phyloP scores from a whole-genome alignment of 768 basidiomycete genomes.

The Tephrocybe sp. region DNA sequence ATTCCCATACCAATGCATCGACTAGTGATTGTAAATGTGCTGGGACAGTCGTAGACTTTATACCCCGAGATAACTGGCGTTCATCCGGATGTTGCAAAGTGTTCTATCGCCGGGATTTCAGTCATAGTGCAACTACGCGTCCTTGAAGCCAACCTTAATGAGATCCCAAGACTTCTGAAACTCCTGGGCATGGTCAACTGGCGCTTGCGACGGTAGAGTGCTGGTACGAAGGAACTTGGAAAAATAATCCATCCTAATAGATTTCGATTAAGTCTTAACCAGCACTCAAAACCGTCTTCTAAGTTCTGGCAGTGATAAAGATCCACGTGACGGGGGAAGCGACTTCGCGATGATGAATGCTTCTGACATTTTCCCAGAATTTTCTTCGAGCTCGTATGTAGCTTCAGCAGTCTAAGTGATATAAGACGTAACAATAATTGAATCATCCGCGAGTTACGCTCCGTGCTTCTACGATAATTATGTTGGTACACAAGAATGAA shows the following conservation, averaged over 20 bases:
- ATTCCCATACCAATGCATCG: slow-evolving; percentile 83
- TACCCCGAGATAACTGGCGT: slow-evolving; percentile 79
- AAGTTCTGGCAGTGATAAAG: too few species aligned
- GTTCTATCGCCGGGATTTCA: slow-evolving; percentile 41
- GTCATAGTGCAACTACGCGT: slow-evolving; percentile 1
- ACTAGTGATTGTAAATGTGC: slow-evolving; percentile 74
- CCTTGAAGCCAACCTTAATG: slow-evolving; percentile 52
- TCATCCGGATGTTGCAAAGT: slow-evolving; percentile 89
- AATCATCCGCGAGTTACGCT: slow-evolving; percentile 11
- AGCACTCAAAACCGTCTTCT: too few species aligned
- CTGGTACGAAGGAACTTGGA: slow-evolving; percentile 67
- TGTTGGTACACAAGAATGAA: slow-evolving; percentile 20
- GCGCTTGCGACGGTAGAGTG: slow-evolving; percentile 45
- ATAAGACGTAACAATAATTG: neutral
- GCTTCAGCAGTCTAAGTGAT: neutral
- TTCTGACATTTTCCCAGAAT: too few species aligned
- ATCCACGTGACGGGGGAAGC: too few species aligned
- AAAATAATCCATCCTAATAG: slow-evolving; percentile 71
- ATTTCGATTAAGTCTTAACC: too few species aligned
- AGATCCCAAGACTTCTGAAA: slow-evolving; percentile 75
- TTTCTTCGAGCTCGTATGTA: too few species aligned
- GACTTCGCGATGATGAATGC: too few species aligned
- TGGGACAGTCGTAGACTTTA: slow-evolving; percentile 79
- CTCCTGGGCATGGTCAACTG: slow-evolving; percentile 66
- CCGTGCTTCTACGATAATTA: slow-evolving; percentile 18